Evolutionary conservation across 106 monocot genomes (phyloP).

Genomic region (Allium sativum): DNA sequence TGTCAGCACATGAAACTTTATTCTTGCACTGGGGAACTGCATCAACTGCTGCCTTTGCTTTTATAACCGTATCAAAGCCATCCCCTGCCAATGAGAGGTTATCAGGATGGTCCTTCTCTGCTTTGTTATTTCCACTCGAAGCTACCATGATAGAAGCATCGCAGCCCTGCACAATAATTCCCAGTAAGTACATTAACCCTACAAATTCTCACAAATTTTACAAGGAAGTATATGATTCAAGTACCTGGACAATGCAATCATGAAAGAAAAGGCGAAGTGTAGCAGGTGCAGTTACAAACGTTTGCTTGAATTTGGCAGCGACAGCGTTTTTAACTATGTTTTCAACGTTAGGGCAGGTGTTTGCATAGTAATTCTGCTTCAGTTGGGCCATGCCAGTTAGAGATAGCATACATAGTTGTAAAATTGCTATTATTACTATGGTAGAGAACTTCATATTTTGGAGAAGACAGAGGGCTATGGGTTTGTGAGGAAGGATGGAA

Average conservation of each 20-base stretch:
- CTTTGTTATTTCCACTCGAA: slow-evolving; percentile 52
- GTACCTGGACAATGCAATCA: slow-evolving; percentile 46
- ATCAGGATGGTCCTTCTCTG: slow-evolving; percentile 75
- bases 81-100: slow-evolving; percentile 83
- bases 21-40: slow-evolving; percentile 61
- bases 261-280: slow-evolving; percentile 96
- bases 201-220: too few species aligned
- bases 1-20: slow-evolving; percentile 93
- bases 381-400: slow-evolving; percentile 18
- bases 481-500: neutral
- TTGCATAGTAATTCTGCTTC: slow-evolving; percentile 56
- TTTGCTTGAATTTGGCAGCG: slow-evolving; percentile 44
- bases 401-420: neutral
- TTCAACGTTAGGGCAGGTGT: slow-evolving; percentile 76
- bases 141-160: slow-evolving; percentile 74
- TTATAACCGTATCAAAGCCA: slow-evolving; percentile 86
- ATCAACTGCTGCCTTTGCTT: slow-evolving; percentile 88
- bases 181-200: too few species aligned
- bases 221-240: neutral
- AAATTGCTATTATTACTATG: neutral
- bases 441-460: neutral
- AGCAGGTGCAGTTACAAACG: slow-evolving; percentile 54
- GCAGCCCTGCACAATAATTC: slow-evolving; percentile 41
- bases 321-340: slow-evolving; percentile 49
- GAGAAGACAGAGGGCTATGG: neutral